Conservation (phyloP, 2,329 filamentous ascomycete genomes). For the Plectosphaerella sp. region DNA sequence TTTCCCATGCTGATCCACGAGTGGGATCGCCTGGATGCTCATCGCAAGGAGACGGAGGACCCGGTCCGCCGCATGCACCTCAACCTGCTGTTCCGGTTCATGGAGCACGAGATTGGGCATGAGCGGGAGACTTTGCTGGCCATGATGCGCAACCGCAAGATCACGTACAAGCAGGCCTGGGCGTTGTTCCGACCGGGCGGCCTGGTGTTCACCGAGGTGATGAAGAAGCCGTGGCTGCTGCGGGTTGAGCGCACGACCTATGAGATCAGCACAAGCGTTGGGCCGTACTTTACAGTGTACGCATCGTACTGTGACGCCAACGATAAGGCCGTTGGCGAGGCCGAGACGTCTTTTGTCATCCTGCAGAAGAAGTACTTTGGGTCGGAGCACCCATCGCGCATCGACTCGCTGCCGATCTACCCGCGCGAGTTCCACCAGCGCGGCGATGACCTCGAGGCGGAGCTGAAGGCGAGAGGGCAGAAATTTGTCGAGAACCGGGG, state of each 20-base stretch:
- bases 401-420: constrained; percentile 16
- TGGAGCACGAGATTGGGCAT: constrained; percentile 18
- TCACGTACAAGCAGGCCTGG: constrained; percentile 19
- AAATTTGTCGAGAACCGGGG: constrained; percentile 13
- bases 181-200: constrained; percentile 20
- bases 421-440: constrained; percentile 14
- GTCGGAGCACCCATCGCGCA: constrained; percentile 15
- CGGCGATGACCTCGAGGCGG: constrained; percentile 13
- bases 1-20: constrained; percentile 22
- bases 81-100: constrained; percentile 22
- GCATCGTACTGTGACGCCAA: constrained; percentile 19
- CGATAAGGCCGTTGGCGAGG: constrained; percentile 14
- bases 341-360: constrained; percentile 8
- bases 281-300: constrained; percentile 19
- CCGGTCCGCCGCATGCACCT: constrained; percentile 13
- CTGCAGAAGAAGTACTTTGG: constrained; percentile 17
- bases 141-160: constrained; percentile 19
- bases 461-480: constrained; percentile 15
- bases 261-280: constrained; percentile 10
- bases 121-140: constrained; percentile 13
- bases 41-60: constrained; percentile 10
- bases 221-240: constrained; percentile 20
- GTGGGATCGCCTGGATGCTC: constrained; percentile 19
- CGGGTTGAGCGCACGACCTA: constrained; percentile 18
- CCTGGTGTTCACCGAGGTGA: constrained; percentile 17